Evolutionary conservation across 2,329 filamentous ascomycete species (phyloP), one percentile per base, ranked within the genome.

Genomic region (Didymella pinodella): DNA sequence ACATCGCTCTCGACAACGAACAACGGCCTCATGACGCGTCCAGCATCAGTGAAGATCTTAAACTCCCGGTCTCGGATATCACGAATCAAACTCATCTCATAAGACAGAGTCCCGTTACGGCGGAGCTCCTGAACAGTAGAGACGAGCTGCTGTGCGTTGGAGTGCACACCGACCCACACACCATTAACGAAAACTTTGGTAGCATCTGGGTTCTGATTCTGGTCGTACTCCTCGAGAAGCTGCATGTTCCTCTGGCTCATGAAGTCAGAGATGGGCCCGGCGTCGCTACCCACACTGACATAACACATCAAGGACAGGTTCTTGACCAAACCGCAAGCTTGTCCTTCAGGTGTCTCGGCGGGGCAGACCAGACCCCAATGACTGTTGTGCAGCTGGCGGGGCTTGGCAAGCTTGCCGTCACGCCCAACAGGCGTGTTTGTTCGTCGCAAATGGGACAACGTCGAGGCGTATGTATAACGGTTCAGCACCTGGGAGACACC

Each of bases 161-260:
- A 88, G 73, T 97, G 93, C 14, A 98, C 90, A 79, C 95, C 96
- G 46, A 98, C 93, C 96, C 96, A 99, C 5, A 94, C 92, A 76
- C 95, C 95, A 73, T 99, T 98, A 69, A 99, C 90, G 72, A 99
- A 99, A 46, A 99, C 90, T 82, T 99, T 99, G 51, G 95, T 99
- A 6, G 94, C 93, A 71, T 96, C 91, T 0, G 94, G 94, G 54
- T 93, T 94, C 51, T 78, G 74, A 34, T 79, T 76, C 3, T 80
- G 79, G 57, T 83, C 81, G 71, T 97, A 99, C 76, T 99, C 95
- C 76, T 99, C 95, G 0, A 99, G 84, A 2, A 97, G 87, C 74
- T 98, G 94, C 92, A 99, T 97, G 72, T 94, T 93, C 65, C 93
- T 85, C 67, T 94, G 90, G 67, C 94, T 91, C 92, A 99, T 95